Evolutionary conservation across 2,329 filamentous ascomycete genomes (phyloP).

Genomic region (Aspergillus sp.): DNA sequence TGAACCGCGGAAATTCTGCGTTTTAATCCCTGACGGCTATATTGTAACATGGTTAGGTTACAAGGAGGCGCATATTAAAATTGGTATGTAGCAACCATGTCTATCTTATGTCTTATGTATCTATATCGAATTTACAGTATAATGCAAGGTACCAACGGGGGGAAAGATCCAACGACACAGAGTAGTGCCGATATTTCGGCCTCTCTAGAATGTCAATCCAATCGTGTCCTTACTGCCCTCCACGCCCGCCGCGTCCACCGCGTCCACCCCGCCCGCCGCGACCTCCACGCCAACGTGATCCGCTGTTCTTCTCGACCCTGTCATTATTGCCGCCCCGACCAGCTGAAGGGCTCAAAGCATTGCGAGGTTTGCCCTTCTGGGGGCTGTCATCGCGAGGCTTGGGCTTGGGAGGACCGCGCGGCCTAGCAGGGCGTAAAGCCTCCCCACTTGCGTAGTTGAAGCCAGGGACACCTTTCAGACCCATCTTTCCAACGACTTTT

Average conservation of each 20-base stretch:
- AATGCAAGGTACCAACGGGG: not conserved
- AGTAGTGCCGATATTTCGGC: not conserved
- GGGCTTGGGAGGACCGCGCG: constrained; percentile 15
- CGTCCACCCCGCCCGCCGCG: constrained; percentile 9
- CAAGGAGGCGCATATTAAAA: too few species aligned
- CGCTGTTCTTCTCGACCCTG: constrained; percentile 22
- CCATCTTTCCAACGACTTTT: constrained; percentile 41
- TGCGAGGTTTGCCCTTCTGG: too few species aligned
- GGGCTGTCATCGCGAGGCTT: constrained; percentile 19
- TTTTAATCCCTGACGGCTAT: too few species aligned
- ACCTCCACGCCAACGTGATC: constrained; percentile 18
- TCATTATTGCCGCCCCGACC: constrained; percentile 18
- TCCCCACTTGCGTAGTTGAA: constrained; percentile 25
- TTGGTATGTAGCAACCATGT: too few species aligned
- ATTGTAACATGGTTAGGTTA: too few species aligned
- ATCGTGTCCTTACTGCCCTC: not conserved
- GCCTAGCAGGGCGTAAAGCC: constrained; percentile 3
- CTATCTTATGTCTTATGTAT: too few species aligned
- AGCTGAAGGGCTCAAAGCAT: constrained; percentile 23
- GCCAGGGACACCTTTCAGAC: constrained; percentile 38
- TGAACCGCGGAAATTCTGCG: too few species aligned
- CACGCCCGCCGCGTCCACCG: constrained; percentile 17
- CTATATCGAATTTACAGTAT: not conserved
- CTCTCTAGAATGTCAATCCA: not conserved
- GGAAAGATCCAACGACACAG: not conserved